Percentiles rank a stretch among this genome's conserved stretches.
These are phyloP conservation scores for Trichoderma sp. DNA, from an alignment of 2,329 filamentous ascomycete species.

Conservation along the genomic window DNA sequence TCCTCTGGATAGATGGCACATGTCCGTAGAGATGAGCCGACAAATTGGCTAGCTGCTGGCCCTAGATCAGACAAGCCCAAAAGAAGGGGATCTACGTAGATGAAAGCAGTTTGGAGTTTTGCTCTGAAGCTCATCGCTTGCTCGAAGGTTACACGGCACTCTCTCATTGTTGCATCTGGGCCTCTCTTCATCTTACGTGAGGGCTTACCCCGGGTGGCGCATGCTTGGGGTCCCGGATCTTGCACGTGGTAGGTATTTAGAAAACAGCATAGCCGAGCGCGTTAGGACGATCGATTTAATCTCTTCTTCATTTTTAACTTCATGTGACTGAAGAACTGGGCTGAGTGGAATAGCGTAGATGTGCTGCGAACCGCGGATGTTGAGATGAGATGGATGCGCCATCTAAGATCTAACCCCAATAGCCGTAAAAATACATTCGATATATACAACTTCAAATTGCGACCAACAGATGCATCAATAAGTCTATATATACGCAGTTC, in stretches of 20 bases:
- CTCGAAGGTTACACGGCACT: background rate
- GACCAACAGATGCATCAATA: background rate
- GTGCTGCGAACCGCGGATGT: background rate
- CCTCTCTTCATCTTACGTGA: background rate
- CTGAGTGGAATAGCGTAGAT: background rate
- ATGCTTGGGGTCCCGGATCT: slow-evolving; percentile 16
- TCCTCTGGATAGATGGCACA: background rate
- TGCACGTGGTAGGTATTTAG: background rate
- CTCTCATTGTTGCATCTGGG: background rate
- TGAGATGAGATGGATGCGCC: background rate
- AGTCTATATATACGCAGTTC: background rate
- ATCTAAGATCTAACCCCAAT: background rate
- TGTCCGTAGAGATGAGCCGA: background rate
- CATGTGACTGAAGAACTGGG: background rate
- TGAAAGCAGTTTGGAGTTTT: background rate
- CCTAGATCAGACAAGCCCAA: background rate
- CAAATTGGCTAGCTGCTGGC: background rate
- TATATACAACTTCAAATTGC: background rate
- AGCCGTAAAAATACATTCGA: background rate
- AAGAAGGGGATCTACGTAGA: background rate
- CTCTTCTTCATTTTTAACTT: background rate
- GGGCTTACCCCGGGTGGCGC: background rate
- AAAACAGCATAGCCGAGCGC: background rate
- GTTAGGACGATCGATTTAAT: background rate
- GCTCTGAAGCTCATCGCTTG: background rate